phyloP scores from a whole-genome alignment of 2,329 filamentous ascomycete species.

The Colletotrichum incanum region DNA sequence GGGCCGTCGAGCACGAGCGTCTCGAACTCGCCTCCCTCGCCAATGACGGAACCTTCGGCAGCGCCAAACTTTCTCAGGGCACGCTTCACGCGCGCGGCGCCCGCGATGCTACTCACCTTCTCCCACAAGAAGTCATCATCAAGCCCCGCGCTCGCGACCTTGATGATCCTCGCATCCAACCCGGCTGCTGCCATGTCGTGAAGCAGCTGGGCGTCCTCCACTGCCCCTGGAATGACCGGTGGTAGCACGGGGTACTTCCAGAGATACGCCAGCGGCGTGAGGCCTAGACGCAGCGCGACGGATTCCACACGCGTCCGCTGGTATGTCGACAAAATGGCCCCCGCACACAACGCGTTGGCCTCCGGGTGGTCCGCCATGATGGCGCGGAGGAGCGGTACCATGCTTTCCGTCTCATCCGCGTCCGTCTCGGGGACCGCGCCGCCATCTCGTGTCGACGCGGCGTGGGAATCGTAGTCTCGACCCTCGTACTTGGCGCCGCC shows the following conservation, averaged over 20 bases:
- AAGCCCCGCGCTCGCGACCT: constrained; percentile 92
- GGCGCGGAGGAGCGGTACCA: constrained; percentile 80
- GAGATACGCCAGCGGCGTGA: constrained; percentile 87
- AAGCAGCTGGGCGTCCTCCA: constrained; percentile 73
- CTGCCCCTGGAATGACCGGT: constrained; percentile 51
- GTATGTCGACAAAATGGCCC: constrained; percentile 95
- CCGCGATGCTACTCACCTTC: constrained; percentile 75
- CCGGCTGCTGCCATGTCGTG: constrained; percentile 85
- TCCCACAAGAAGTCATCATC: constrained; percentile 86
- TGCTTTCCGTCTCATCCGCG: constrained; percentile 90
- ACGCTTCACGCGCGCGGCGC: constrained; percentile 63
- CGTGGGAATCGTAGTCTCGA: constrained; percentile 74
- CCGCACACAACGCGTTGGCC: constrained; percentile 89
- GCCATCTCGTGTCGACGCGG: constrained; percentile 43
- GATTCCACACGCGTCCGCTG: constrained; percentile 97
- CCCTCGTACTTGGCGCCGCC: constrained; percentile 80
- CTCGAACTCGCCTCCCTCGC: constrained; percentile 97
- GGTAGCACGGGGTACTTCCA: constrained; percentile 92
- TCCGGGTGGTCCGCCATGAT: constrained; percentile 81
- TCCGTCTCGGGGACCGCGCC: constrained; percentile 38
- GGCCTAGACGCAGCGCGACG: constrained; percentile 85
- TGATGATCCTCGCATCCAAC: constrained; percentile 92
- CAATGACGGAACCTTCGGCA: constrained; percentile 80
- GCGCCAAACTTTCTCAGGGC: constrained; percentile 79
- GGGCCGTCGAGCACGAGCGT: constrained; percentile 91